Evolutionary conservation across 345 rosid species (phyloP), one percentile per base, ranked within the genome.

Genomic region (Ceriops decandra): DNA sequence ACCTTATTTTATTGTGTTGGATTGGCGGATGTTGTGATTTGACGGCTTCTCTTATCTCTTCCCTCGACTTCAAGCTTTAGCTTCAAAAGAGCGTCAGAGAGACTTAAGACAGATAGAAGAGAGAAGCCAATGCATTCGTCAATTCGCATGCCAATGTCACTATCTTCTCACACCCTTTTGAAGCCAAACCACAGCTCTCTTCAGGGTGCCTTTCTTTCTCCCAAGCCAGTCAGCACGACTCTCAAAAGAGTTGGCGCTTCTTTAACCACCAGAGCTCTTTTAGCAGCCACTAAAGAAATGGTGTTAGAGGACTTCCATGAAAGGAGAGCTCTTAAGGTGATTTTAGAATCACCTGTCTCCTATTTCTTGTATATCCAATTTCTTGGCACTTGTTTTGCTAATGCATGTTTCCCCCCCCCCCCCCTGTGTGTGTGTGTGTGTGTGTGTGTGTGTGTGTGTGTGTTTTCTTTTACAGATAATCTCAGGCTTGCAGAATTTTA

Each of bases 291-390:
- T 32, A 82, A 74, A 77, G 76, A 84, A 71, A 60, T 59, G 0
- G 85, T 73, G 22, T 73, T 86, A 42, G 70, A 81, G 47, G 76
- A 79, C 28, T 84, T 86, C 73, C 82, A 68, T 35, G 80, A 84
- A 75, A 51, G 80, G 60, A 77, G 72, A 73, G 88, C 88, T 64
- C 85, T 86, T 67, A 86, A 86, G 86, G 86, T 84, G 65, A 2
- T 24, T 27, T 2, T 8, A 16, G 7, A 42, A 0, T 62, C 8
- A 16, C 3, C n/a, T 4, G 13, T 20, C 24, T 54, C 31, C n/a
- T 57, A 10, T 6, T 22, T 19, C 9, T 27, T 0, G 27, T 42
- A 2, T 17, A 19, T 6, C 27, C 3, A 17, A 13, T 31, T 31
- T n/a, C 33, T 32, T 22, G 35, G 30, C 59, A 54, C 65, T n/a